A percentile compares a stretch with the other conserved stretches of the same genome.
These are phyloP conservation scores for Ophiostoma angusticollis DNA, from an alignment of 2,329 filamentous ascomycete genomes.

Conservation along the genomic window DNA sequence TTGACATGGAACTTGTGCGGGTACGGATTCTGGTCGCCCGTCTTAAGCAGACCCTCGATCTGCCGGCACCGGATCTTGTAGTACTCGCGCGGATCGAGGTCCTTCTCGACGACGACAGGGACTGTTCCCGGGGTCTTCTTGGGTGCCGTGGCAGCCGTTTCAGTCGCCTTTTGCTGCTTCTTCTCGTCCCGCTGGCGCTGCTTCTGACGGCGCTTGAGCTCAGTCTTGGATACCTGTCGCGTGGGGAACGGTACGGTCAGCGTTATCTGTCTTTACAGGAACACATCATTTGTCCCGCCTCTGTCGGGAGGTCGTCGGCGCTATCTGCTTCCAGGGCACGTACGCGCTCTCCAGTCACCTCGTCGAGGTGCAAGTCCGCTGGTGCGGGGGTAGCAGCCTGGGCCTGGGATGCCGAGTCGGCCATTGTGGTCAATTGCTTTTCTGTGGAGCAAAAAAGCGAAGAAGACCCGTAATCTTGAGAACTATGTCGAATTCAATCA, in stretches of 20 bases:
- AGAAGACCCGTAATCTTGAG: not conserved
- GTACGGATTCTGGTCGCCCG: constrained; percentile 69
- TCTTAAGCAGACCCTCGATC: constrained; percentile 56
- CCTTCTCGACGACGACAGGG: constrained; percentile 41
- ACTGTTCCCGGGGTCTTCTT: constrained; percentile 42
- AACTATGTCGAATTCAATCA: too few species aligned
- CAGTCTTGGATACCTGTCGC: constrained; percentile 54
- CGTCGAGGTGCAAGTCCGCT: constrained; percentile 63
- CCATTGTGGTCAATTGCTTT: constrained; percentile 9
- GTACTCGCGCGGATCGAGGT: constrained; percentile 55
- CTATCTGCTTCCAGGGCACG: too few species aligned
- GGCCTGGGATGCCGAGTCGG: constrained; percentile 9
- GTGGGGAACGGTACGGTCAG: not conserved
- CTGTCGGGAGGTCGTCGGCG: too few species aligned
- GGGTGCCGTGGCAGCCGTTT: constrained; percentile 36
- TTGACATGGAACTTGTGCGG: constrained; percentile 87
- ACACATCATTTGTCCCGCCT: too few species aligned
- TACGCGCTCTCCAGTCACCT: constrained; percentile 68
- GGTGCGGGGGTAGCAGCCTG: constrained; percentile 5
- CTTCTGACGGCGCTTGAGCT: constrained; percentile 95
- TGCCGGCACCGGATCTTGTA: constrained; percentile 86
- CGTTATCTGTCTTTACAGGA: not conserved
- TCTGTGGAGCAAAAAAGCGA: not conserved
- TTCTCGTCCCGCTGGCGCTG: constrained; percentile 72
- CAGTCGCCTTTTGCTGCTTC: constrained; percentile 75